Evolutionary conservation across 1,284 basidiomycete species (phyloP).

Genomic region (Fereydounia khargensis): DNA sequence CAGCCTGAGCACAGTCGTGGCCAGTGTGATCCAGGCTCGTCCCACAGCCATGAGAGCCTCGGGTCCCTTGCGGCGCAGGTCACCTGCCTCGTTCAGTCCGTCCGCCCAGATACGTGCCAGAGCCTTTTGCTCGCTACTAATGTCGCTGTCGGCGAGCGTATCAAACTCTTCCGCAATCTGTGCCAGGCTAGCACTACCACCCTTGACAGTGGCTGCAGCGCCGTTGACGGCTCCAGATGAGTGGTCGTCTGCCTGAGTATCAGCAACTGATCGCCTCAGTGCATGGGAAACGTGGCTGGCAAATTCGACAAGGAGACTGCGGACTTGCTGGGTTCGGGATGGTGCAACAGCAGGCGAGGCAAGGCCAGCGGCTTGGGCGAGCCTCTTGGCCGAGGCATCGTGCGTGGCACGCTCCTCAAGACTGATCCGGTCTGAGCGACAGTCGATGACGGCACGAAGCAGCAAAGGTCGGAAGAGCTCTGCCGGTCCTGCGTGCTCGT

Average conservation of each 20-base stretch:
- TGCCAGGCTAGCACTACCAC: not conserved
- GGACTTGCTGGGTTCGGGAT: constrained; percentile 13
- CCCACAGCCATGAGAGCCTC: constrained; percentile 58
- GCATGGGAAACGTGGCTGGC: not conserved
- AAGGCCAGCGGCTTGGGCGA: constrained; percentile 20
- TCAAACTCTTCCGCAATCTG: not conserved
- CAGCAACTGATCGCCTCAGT: not conserved
- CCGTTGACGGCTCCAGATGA: not conserved
- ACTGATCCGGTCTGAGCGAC: constrained; percentile 15
- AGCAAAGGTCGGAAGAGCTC: constrained; percentile 21
- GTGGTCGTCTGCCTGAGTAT: too few relatives aligned
- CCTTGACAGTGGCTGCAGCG: not conserved
- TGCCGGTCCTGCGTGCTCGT: constrained; percentile 11
- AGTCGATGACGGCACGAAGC: constrained; percentile 15
- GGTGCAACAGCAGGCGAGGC: constrained; percentile 24
- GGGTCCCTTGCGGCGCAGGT: too few relatives aligned
- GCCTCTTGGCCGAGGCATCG: constrained; percentile 15
- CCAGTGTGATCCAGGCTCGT: constrained; percentile 68
- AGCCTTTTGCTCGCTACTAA: too few relatives aligned
- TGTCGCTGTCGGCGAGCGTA: not conserved
- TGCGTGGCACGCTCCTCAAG: constrained; percentile 18
- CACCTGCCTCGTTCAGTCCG: too few relatives aligned
- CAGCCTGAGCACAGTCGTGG: constrained; percentile 67
- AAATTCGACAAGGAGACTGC: not conserved
- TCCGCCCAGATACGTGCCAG: too few relatives aligned